Evolutionary conservation across 768 basidiomycete species (phyloP), one percentile per base, ranked within the genome.

Genomic region (Boletellus ananiceps): DNA sequence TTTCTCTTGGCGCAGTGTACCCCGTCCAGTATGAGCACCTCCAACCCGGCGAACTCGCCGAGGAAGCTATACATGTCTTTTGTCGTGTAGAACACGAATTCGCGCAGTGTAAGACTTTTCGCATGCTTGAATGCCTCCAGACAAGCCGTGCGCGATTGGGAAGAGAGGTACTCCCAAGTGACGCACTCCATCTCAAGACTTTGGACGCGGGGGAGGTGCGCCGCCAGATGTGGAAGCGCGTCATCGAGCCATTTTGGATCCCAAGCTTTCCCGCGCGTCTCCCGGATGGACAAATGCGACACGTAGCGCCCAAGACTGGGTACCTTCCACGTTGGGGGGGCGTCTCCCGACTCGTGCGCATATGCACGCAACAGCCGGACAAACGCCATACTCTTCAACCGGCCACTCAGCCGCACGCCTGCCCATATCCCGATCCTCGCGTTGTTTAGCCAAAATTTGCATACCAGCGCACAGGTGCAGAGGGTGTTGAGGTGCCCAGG

Each of bases 261-360:
- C 66, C 63, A 69, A 4, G 59, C 38, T 13, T 61, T 55, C 18
- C 66, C 66, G 15, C 61, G 66, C 9, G 65, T 63, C 44, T 68
- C 66, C 21, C 55, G 63, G 31, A 69, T 9, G 38, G 55, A 67
- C 34, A 67, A 46, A 21, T 53, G 48, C 6, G 44, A 37, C 16
- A 69, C 50, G 19, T 90, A 87, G 58, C 83, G 83, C 19, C 77
- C 77, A 9, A 69, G 79, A 33, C 76, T 88, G 7, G 77, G 80
- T 32, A 58, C 84, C 4, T 67, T 78, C 52, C 54, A 40, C 21
- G 35, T 29, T 11, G 50, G 37, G 23, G 19, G 29, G 45, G 77
- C 81, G 4, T 65, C 42, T 0, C n/a, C 32, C 12, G 49, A 23
- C 8, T 37, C 47, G 41, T 31, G 51, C n/a, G 8, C 35, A 41